Conservation (phyloP, 2,329 filamentous ascomycete species). For the Raffaelea albimanens region DNA sequence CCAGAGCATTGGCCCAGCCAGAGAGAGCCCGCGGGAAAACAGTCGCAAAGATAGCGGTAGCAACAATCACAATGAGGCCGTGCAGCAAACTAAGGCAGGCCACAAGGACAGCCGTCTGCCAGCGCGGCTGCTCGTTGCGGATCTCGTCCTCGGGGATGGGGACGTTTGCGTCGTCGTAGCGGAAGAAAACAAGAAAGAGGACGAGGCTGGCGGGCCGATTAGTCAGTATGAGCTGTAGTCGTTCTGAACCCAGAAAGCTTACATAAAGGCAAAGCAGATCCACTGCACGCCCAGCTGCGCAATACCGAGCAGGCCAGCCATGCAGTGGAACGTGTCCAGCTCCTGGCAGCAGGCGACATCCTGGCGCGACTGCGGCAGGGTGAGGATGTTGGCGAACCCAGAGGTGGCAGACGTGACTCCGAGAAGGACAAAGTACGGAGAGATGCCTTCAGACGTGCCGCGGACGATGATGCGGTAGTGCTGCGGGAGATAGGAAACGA, state of each 20-base stretch:
- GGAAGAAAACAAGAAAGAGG: slow-evolving; percentile 93
- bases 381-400: slow-evolving; percentile 85
- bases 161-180: slow-evolving; percentile 46
- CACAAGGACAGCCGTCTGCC: slow-evolving; percentile 71
- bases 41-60: slow-evolving; percentile 59
- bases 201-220: slow-evolving; percentile 53
- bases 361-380: slow-evolving; percentile 69
- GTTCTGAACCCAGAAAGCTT: slow-evolving; percentile 23
- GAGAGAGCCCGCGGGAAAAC: slow-evolving; percentile 55
- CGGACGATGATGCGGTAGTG: slow-evolving; percentile 83
- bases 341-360: slow-evolving; percentile 82
- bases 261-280: slow-evolving; percentile 90
- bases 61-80: slow-evolving; percentile 57
- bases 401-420: slow-evolving; percentile 83
- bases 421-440: slow-evolving; percentile 90
- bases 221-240: neutral
- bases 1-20: slow-evolving; percentile 77
- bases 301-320: slow-evolving; percentile 77
- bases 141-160: slow-evolving; percentile 38
- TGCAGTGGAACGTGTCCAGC: slow-evolving; percentile 72
- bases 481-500: slow-evolving; percentile 90
- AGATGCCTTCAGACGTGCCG: slow-evolving; percentile 85
- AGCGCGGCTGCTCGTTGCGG: slow-evolving; percentile 49
- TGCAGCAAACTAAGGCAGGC: slow-evolving; percentile 66
- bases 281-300: slow-evolving; percentile 87